Evolutionary conservation across 352 stramenopile genomes (phyloP).

Genomic region (Globisporangium nagaii): DNA sequence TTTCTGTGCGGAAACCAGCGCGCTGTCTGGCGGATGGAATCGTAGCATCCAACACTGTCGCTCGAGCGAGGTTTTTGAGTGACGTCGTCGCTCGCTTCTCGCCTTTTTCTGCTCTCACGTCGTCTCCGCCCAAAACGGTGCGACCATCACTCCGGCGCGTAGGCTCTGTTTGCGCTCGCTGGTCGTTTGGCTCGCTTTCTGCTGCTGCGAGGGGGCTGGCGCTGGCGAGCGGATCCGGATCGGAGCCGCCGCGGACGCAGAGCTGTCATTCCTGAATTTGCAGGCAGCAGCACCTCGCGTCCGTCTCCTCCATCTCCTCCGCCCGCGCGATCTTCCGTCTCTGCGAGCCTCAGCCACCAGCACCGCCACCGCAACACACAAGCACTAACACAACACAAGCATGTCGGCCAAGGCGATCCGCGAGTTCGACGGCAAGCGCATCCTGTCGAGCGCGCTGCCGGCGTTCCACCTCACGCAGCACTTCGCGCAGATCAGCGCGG

Average conservation of each 20-base stretch:
- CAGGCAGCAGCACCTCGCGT: conserved; percentile 1
- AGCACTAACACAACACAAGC: conserved; percentile 5
- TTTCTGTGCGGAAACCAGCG: too few species aligned
- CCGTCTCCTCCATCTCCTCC: neutral
- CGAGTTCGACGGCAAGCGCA: conserved; percentile 95
- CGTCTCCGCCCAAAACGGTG: neutral
- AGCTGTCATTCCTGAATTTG: conserved; percentile 10
- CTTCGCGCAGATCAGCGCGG: conserved; percentile 73
- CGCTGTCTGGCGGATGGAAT: too few species aligned
- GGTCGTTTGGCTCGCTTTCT: too few species aligned
- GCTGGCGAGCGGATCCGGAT: too few species aligned
- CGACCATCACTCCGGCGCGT: conserved; percentile 1
- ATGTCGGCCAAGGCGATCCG: conserved; percentile 96
- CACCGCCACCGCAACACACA: conserved; percentile 5
- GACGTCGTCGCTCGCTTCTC: conserved; percentile 5
- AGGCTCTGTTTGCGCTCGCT: too few species aligned
- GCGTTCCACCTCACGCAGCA: conserved; percentile 66
- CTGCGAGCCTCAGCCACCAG: too few species aligned
- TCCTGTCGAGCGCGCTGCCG: conserved; percentile 82
- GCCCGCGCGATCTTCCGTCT: conserved; percentile 1
- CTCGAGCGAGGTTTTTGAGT: neutral
- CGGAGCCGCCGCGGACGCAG: conserved; percentile 1
- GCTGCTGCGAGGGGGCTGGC: too few species aligned
- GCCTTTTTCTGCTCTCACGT: neutral
- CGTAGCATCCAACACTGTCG: too few species aligned